These are phyloP conservation scores for Ceratocystis colombiana DNA, from an alignment of 2,329 filamentous ascomycete species.

Conservation along the genomic window DNA sequence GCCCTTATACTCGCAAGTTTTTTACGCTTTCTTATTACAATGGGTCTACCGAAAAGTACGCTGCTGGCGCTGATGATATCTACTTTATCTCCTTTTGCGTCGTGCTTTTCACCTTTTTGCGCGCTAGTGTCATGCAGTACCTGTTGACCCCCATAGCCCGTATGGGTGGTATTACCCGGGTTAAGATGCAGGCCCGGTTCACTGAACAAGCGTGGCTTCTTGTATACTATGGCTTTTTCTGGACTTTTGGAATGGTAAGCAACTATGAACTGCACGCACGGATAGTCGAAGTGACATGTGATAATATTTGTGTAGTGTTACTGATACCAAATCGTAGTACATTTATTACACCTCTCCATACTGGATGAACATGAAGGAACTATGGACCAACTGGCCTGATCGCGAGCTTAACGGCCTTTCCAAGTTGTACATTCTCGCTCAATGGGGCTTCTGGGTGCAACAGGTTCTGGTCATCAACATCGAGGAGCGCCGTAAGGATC, in stretches of 20 bases:
- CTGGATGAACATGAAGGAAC: conserved; percentile 61
- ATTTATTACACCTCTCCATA: conserved; percentile 68
- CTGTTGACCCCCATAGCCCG: conserved; percentile 68
- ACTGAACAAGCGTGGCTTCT: conserved; percentile 91
- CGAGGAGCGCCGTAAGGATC: conserved; percentile 86
- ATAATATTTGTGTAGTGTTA: not conserved
- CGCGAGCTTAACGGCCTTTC: conserved; percentile 62
- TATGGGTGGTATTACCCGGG: conserved; percentile 59
- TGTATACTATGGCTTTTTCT: conserved; percentile 72
- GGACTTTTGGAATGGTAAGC: conserved; percentile 72
- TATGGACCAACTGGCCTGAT: conserved; percentile 80
- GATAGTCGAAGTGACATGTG: not conserved
- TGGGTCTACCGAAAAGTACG: conserved; percentile 56
- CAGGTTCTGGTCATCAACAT: conserved; percentile 91
- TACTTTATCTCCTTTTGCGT: conserved; percentile 70
- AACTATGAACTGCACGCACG: not conserved
- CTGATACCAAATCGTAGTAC: conserved; percentile 46
- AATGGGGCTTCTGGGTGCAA: conserved; percentile 89
- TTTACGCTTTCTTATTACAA: conserved; percentile 80
- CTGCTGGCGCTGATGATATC: conserved; percentile 67
- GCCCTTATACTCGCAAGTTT: conserved; percentile 73
- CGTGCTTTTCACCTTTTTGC: conserved; percentile 74
- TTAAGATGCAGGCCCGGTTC: conserved; percentile 71
- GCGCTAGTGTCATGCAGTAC: conserved; percentile 80
- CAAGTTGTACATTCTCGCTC: conserved; percentile 83